Conservation (phyloP, 805 yeast species). For the Schizosaccharomyces osmophilus region DNA sequence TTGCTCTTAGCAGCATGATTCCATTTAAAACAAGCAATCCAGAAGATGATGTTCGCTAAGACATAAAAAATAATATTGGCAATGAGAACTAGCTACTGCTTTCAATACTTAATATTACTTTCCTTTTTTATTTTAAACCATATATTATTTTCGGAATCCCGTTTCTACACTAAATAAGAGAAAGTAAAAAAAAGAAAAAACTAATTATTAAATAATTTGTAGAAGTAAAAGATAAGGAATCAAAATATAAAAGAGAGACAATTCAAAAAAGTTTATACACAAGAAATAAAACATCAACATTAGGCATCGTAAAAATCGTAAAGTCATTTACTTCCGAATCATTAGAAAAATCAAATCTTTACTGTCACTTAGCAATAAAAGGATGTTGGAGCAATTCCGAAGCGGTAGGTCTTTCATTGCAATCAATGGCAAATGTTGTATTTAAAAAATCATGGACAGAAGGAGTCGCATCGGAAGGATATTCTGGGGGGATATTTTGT, state of each 20-base stretch:
- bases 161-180: no score
- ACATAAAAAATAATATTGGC: not conserved
- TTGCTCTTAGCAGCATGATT: not conserved
- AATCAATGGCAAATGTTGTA: slow-evolving; percentile 52
- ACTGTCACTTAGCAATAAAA: slow-evolving; percentile 15
- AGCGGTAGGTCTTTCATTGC: slow-evolving; percentile 50
- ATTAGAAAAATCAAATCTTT: not conserved
- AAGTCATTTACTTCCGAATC: not conserved
- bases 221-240: no score
- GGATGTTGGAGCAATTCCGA: slow-evolving; percentile 37
- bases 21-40: not conserved
- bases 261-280: no score
- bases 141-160: no score
- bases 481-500: slow-evolving; percentile 46
- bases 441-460: slow-evolving; percentile 43
- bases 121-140: no score
- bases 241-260: no score
- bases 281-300: no score
- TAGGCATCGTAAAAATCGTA: no score
- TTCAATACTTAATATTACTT: no score
- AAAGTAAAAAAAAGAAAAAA: no score
- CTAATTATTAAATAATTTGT: no score
- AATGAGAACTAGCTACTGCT: not conserved
- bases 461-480: slow-evolving; percentile 40
- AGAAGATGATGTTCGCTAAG: not conserved